Base-by-base conservation (phyloP, 345 rosid species). In the Eucalyptus cloeziana region DNA sequence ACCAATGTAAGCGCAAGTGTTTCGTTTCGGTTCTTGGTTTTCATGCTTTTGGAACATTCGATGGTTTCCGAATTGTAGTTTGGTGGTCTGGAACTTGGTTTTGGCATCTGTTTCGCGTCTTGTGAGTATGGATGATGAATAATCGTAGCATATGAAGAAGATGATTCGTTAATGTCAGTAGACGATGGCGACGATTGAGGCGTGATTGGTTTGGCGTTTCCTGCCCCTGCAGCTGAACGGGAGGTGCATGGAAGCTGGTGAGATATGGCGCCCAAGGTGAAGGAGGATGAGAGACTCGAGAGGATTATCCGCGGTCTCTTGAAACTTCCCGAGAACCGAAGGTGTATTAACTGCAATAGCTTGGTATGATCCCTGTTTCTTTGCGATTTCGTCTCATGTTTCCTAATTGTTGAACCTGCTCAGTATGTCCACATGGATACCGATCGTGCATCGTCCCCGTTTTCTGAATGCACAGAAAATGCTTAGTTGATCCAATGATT, bases 311-410 rank as follows among this genome's bases (percentile, higher is more conserved):
- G 98, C 1, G 92, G 92, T 89, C 95, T 98, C 89, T 88, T 94
- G 90, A 97, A 94, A 88, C 97, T 94, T 88, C 94, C 98, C 1
- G 97, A 94, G 93, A 98, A 98, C 89, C 92, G 96, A 40, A 93
- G 96, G 87, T 98, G 99, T 89, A 94, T 98, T 92, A 98, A 95
- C 87, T 98, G 99, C 95, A 94, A 95, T 49, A 91, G 92, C 85
- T 89, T 98, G 97, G 99, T 97, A 94, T 60, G 79, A 7, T 19
- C 44, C 10, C 64, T 17, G 33, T 12, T 50, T 13, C 40, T 54
- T 7, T 16, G 33, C 5, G 5, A 76, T 76, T 76, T 69, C 1
- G 7, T 69, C 44, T 69, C 43, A 3, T 16, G 80, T 4, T 69
- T 16, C 80, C 80, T 33, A 17, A 17, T 1, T 4, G 43, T 69